Evolutionary conservation across 371 early-diverging fungal species (phyloP), one percentile per base, ranked within the genome.

Genomic region (Actinomortierella ambigua): DNA sequence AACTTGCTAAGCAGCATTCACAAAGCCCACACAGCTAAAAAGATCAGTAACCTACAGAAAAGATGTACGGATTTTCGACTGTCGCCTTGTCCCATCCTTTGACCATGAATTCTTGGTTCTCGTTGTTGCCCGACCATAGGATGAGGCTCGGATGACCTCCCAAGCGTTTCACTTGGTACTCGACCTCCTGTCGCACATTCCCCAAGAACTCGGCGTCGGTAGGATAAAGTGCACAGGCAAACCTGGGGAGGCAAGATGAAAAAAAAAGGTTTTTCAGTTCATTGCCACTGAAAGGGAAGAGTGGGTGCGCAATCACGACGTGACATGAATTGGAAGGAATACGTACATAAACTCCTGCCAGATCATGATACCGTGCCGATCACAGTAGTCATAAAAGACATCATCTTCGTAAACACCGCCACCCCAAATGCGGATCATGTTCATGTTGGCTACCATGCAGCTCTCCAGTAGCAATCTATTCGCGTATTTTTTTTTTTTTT

Each of bases 331-430:
- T 18, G 44, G 44, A 9, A 2, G 7, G 7, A 48, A 48, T 2
- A 53, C 66, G 3, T 58, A 69, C 83, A 82, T 81, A 57, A 82
- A 81, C 18, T 86, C 86, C 27, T 82, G 79, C 85, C 85, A 86
- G 3, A 86, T 80, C 63, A 85, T 69, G 23, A 86, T 52, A 3
- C 22, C 2, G 15, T 48, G 26, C 7, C 26, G 49, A 48, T 26
- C 22, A 23, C 26, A 23, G 11, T 11, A 20, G 26, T 23, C 23
- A 23, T 23, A 2, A 48, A 2, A 53, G 63, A 61, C 65, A 23
- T 75, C 61, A 3, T 62, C 54, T 47, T 68, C 65, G 29, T 78
- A 81, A 20, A 76, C 44, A 8, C 79, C 77, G 2, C 77, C 79
- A 39, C 80, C 82, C 82, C 82, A 84, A 11, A 81, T 76, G 1